Base-by-base conservation (phyloP, 208 protist genomes). In the Trypanosoma caninum region DNA sequence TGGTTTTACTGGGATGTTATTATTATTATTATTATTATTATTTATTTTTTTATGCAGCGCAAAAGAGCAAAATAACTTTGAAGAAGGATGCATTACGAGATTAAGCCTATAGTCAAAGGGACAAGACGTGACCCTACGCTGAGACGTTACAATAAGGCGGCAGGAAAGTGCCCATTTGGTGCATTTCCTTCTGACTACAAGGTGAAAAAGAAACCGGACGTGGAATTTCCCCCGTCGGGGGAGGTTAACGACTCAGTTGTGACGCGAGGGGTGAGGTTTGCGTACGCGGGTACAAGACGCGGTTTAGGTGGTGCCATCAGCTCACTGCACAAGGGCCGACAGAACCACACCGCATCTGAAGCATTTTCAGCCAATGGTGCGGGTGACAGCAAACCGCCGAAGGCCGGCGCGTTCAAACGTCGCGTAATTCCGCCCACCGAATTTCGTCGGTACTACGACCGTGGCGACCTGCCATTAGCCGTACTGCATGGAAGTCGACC, bases 381-480 rank as follows among this genome's bases (percentile, higher is more conserved):
- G 13, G 88, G 88, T 45, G 84, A 87, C 51, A 87, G 78, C 38
- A 84, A 83, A 48, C 85, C 87, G 25, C 90, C 90, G 7, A 81
- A 83, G 59, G 89, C 93, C 0, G 90, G 90, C n/a, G 93, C 93
- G n/a, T 87, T 94, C 59, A 82, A 70, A 44, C 76, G 76, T 50
- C 82, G 94, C 27, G 11, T 42, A 22, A 97, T 96, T 57, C 87
- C 82, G 31, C 72, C 89, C 27, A 99, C 96, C 8, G 93, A 99
- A 70, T 99, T 99, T 68, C 85, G 97, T 40, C 82, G 91, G 33
- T 99, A 98, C 61, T 99, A 99, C 74, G 96, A 98, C 63, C 89
- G 98, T 53, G 98, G 98, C 9, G 98, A 99, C 77, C 69, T 99
- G n/a, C 98, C 98, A 20, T 87, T 99, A 27, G 81, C 93, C 27